Evolutionary conservation across 768 basidiomycete species (phyloP).

Genomic region (Gymnopilus dilepis): DNA sequence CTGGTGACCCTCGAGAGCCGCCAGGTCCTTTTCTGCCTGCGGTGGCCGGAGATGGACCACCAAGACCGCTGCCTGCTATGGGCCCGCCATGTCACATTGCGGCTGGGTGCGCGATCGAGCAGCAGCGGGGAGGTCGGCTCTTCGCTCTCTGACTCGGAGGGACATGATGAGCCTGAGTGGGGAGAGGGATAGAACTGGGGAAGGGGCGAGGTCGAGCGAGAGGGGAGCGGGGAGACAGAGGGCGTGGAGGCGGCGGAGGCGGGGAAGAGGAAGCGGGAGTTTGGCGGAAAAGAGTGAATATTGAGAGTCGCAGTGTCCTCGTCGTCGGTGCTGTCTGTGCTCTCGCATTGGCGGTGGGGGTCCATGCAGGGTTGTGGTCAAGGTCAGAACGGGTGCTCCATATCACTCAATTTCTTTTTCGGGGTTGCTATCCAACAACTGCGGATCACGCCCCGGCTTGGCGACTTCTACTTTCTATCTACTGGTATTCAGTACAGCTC

Average conservation of each 20-base stretch:
- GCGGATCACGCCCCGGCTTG: constrained; percentile 7
- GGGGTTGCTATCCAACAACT: constrained; percentile 9
- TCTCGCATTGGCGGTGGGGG: constrained; percentile 41
- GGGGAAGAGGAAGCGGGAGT: constrained; percentile 36
- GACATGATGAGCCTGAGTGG: constrained; percentile 52
- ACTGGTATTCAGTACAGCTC: constrained; percentile 46
- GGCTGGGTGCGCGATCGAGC: constrained; percentile 30
- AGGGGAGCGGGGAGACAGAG: constrained; percentile 60
- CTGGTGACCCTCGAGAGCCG: constrained; percentile 55
- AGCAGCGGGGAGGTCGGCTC: constrained; percentile 52
- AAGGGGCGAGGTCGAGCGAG: constrained; percentile 64
- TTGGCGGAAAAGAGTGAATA: constrained; percentile 16
- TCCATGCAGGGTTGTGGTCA: constrained; percentile 20
- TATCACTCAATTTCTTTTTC: background rate
- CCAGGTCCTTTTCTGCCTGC: constrained; percentile 57
- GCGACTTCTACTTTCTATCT: background rate
- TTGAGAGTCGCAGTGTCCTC: constrained; percentile 36
- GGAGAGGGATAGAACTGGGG: constrained; percentile 56
- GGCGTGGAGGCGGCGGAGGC: constrained; percentile 48
- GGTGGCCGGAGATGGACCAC: constrained; percentile 55
- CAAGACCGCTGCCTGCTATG: constrained; percentile 50
- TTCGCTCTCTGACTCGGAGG: constrained; percentile 70
- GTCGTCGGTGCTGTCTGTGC: constrained; percentile 49
- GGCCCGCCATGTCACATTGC: constrained; percentile 47
- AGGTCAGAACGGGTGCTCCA: constrained; percentile 2